Evolutionary conservation across 495 filamentous ascomycete species (phyloP).

Genomic region (Xylaria grammica): DNA sequence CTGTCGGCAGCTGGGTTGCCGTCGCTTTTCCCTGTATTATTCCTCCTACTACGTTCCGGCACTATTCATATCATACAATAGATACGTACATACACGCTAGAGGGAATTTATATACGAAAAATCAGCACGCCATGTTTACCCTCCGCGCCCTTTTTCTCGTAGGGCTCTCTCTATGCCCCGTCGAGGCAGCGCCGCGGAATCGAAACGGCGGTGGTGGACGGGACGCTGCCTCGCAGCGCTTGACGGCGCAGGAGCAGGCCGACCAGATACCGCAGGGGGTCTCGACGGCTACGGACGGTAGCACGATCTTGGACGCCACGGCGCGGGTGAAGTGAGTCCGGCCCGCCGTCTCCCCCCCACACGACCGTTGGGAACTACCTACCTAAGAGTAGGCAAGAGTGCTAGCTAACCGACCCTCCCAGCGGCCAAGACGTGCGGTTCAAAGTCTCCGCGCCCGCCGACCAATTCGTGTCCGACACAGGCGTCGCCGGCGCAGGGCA

Average conservation of each 20-base stretch:
- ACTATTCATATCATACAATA: conserved; percentile 9
- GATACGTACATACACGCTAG: not conserved
- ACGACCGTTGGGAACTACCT: too few species aligned
- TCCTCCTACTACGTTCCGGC: conserved; percentile 15
- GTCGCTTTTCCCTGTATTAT: conserved; percentile 7
- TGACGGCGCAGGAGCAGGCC: conserved; percentile 46
- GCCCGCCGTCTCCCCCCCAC: not conserved
- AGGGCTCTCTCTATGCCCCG: conserved; percentile 24
- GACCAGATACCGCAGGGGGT: conserved; percentile 41
- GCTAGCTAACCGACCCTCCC: not conserved
- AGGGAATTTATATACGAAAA: not conserved
- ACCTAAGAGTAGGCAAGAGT: too few species aligned
- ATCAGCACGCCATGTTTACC: conserved; percentile 38
- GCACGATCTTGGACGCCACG: conserved; percentile 53
- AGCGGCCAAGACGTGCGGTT: conserved; percentile 53
- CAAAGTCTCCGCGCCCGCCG: conserved; percentile 51
- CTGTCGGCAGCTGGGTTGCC: conserved; percentile 17
- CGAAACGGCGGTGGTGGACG: conserved; percentile 7
- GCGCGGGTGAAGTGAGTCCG: conserved; percentile 49
- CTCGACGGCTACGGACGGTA: conserved; percentile 51
- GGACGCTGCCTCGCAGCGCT: conserved; percentile 20
- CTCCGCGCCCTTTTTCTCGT: conserved; percentile 34
- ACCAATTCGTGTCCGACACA: conserved; percentile 48
- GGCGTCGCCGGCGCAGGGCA: conserved; percentile 44
- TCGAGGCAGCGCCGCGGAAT: conserved; percentile 37